These are phyloP conservation scores for Syncephalis plumigaleata DNA, from an alignment of 371 early-diverging fungal genomes.

Conservation along the genomic window DNA sequence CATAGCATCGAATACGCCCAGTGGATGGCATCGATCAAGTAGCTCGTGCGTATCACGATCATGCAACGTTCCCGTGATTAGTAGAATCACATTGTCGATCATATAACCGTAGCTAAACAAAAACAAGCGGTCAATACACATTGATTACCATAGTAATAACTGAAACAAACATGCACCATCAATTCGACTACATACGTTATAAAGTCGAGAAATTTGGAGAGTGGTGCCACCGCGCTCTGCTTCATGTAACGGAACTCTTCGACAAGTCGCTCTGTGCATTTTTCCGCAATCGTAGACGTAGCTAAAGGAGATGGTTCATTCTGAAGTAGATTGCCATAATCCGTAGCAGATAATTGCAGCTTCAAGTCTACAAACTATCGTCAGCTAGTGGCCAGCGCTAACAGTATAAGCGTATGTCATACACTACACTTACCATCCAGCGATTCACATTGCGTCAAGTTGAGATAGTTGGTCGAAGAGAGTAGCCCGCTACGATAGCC, in stretches of 20 bases:
- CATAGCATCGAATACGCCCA: slow-evolving; percentile 93
- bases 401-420: too few relatives aligned
- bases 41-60: slow-evolving; percentile 95
- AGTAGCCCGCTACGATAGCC: slow-evolving; percentile 85
- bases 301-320: slow-evolving; percentile 93
- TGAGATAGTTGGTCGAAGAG: slow-evolving; percentile 63
- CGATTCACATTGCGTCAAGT: slow-evolving; percentile 95
- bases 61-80: slow-evolving; percentile 95
- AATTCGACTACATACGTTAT: slow-evolving; percentile 58
- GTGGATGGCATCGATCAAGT: slow-evolving; percentile 88
- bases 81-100: slow-evolving; percentile 97
- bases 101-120: slow-evolving; percentile 90
- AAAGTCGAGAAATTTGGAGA: slow-evolving; percentile 86
- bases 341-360: slow-evolving; percentile 86
- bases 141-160: too few relatives aligned
- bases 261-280: slow-evolving; percentile 75
- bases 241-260: slow-evolving; percentile 86
- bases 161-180: neutral
- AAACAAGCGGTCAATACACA: too few relatives aligned
- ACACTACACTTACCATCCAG: slow-evolving; percentile 58
- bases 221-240: slow-evolving; percentile 61
- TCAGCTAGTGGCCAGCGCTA: neutral
- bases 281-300: slow-evolving; percentile 79
- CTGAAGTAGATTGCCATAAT: slow-evolving; percentile 86
- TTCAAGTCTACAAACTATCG: slow-evolving; percentile 44